Base-by-base conservation (phyloP, 2,329 filamentous ascomycete species). In the Aspergillus sp. region DNA sequence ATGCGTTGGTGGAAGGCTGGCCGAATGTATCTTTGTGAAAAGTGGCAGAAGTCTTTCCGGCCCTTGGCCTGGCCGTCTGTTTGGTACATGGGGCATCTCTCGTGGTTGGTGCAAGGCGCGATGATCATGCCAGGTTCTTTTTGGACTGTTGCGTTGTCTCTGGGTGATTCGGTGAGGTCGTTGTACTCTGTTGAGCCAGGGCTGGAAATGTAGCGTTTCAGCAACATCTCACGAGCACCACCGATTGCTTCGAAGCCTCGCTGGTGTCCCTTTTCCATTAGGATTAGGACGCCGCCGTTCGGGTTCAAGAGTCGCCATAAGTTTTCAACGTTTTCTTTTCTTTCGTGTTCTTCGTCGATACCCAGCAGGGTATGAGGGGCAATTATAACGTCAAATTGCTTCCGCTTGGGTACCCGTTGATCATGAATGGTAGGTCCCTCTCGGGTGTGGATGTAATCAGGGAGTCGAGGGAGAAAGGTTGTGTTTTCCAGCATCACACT, bases 171-270 rank as follows among this genome's bases (percentile, higher is more conserved):
- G 0, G 69, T 62, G 30, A 77, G 61, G 41, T 71, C 62, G 56
- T 77, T 76, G 33, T 79, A 74, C 11, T 73, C 68, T 9, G 76
- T 75, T 12, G 80, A 77, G 3, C 77, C 80, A 0, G 88, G 87
- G 13, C 86, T 86, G 3, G 73, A 66, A 56, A 96, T 89, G 70
- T 90, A 87, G 45, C 89, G 86, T 60, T 89, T 84, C 0, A 98
- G 80, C 0, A 99, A 79, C 59, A 90, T 86, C 42, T 92, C 83
- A 50, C 95, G 87, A 5, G 93, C 92, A 48, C 89, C 89, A 11
- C 91, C 93, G 41, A 99, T 86, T 13, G 91, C 90, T 72, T 98
- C 95, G 64, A 99, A 99, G 0, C 95, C 95, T 44, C 91, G 86
- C 12, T 92, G 90, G 12, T 96, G 85, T 0, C 92, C 95, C 73